Evolutionary conservation across 371 early-diverging fungal genomes (phyloP), one percentile per base, ranked within the genome.

Genomic region (Apophysomyces elegans): DNA sequence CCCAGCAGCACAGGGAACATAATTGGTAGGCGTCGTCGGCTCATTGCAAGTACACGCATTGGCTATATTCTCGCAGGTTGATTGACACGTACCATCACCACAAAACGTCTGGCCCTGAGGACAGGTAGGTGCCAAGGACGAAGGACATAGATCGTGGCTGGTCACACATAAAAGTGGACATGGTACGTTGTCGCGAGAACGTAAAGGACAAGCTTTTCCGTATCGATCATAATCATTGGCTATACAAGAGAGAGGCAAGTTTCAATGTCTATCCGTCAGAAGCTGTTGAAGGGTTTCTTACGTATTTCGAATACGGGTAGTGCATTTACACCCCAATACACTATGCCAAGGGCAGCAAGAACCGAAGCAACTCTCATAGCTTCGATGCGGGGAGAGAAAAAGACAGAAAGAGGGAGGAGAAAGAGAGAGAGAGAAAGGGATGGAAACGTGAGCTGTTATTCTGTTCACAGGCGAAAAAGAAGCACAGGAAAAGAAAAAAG

Each of bases 91-190:
- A 43, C 89, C 89, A 65, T 89, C 87, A 16, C 62, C 66, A 66
- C 89, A 89, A 46, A 85, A 85, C 18, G 46, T 54, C 46, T 71
- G 69, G 7, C 84, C 87, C 16, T 61, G 2, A 32, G 81, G 78
- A 65, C 87, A 87, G 13, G 70, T 75, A 12, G 81, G 71, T 14
- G 79, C 66, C 21, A 83, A 60, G 7, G 66, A 39, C 5, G 75
- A 35, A 14, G 86, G 85, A 68, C 84, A 84, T 38, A 64, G 39
- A 44, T 57, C 64, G 12, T 71, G 71, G 59, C 79, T 69, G 54
- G 69, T 74, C 13, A 84, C 86, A 66, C 88, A 88, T 37, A 88
- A 59, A 5, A 79, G 45, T 21, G 85, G 86, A 62, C 88, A 88
- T 0, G 59, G 56, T 37, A 78, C 73, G 64, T 82, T 73, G 37